Evolutionary conservation across 495 filamentous ascomycete species (phyloP), one percentile per base, ranked within the genome.

Genomic region (Xylaria cubensis): DNA sequence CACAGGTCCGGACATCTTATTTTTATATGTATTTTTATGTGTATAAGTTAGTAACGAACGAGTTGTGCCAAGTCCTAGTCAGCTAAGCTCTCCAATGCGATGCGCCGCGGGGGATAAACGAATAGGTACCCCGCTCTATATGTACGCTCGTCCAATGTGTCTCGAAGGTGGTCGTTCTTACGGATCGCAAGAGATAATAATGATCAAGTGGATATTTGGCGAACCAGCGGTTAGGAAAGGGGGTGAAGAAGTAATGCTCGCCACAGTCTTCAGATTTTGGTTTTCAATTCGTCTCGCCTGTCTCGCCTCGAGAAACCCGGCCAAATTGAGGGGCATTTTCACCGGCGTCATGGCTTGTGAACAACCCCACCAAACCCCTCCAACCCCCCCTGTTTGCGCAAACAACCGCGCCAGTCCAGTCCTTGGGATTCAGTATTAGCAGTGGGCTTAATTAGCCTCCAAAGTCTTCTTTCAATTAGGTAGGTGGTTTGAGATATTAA

Each of bases 1-100:
- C 71, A 92, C 89, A 9, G 82, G 76, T 42, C 86, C 86, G 68
- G 85, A 84, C 90, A 92, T 91, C 36, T 29, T 21, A 39, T 29
- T 10, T 32, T 19, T 32, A 32, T 61, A 21, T 26, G 10, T 26
- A 39, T 15, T 1, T 7, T 34, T 6, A 8, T 39, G 5, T 61
- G 34, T 61, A 15, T 64, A 41, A 64, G n/a, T n/a, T n/a, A n/a
- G 61, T 44, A 10, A 64, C 36, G 39, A 64, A 36, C 12, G 36
- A 64, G 29, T 3, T 3, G n/a, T 44, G 36, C 61, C 61, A 44
- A 29, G 61, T 24, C 39, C 39, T 39, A 64, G 29, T 42, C 39
- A 63, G 26, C 7, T 42, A 42, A 21, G 34, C 13, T 24, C 61
- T 44, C 61, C 21, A 29, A 65, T 50, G 42, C 63, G 63, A 65